Evolutionary conservation across 352 stramenopile genomes (phyloP).

Genomic region (Blastocystis sp.): DNA sequence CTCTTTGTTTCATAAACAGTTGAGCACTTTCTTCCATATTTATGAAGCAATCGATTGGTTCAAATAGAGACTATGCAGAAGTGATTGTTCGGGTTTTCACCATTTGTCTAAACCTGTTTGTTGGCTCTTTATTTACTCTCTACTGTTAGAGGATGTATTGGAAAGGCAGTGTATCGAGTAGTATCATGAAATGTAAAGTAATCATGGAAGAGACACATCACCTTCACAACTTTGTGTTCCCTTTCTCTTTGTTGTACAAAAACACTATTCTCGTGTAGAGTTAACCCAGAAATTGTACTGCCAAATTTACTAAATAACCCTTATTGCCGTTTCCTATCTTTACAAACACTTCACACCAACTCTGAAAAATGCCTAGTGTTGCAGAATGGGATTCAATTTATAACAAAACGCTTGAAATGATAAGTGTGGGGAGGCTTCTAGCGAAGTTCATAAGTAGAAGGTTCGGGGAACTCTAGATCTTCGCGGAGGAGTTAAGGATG

Average conservation of each 20-base stretch:
- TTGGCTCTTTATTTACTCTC: no score
- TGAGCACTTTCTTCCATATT: constrained; percentile 20
- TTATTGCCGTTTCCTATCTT: not conserved
- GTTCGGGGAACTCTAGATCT: constrained; percentile 17
- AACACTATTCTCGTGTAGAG: no score
- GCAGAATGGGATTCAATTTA: constrained; percentile 62
- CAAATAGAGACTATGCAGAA: no score
- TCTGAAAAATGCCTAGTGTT: constrained; percentile 58
- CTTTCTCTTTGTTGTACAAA: no score
- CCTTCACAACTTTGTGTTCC: no score
- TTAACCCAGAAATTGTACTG: no score
- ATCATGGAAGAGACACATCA: no score
- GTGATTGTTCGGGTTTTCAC: not conserved
- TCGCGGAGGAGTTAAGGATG: constrained; percentile 29
- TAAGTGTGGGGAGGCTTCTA: not conserved
- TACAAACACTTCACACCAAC: not conserved
- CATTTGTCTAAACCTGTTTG: not conserved
- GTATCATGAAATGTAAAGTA: no score
- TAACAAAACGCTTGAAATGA: constrained; percentile 58
- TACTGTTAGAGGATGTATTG: no score
- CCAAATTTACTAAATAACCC: not conserved
- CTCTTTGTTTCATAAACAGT: constrained; percentile 11
- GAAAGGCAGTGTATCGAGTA: no score
- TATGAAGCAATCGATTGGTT: no score
- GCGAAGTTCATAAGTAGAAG: not conserved